Conservation (phyloP, 2,329 filamentous ascomycete species). For the Didymellaceae sp. region DNA sequence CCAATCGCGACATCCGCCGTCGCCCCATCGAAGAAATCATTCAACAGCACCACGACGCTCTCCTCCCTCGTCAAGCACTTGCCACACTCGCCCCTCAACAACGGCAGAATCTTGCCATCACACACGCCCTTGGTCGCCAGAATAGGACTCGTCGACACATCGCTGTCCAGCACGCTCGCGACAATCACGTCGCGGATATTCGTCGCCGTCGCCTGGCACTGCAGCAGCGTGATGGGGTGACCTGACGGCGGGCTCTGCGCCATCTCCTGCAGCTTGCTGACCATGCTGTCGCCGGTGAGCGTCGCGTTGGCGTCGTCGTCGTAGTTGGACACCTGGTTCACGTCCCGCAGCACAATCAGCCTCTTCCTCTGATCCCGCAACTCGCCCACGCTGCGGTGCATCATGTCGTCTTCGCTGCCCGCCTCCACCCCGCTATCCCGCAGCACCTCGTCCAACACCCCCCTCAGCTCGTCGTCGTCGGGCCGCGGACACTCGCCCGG, state of each 20-base stretch:
- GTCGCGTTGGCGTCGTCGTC: conserved; percentile 44
- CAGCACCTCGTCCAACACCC: conserved; percentile 47
- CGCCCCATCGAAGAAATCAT: conserved; percentile 61
- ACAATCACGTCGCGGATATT: conserved; percentile 57
- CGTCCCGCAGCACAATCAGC: conserved; percentile 36
- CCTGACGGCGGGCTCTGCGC: conserved; percentile 24
- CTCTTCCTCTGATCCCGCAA: conserved; percentile 35
- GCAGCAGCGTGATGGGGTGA: conserved; percentile 40
- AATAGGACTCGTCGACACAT: conserved; percentile 55
- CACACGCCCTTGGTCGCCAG: conserved; percentile 58
- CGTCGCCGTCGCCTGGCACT: conserved; percentile 61
- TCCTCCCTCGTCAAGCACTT: conserved; percentile 48
- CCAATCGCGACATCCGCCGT: conserved; percentile 56
- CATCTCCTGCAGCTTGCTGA: conserved; percentile 34
- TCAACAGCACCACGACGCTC: conserved; percentile 55
- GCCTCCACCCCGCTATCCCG: conserved; percentile 24
- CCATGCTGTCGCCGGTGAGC: conserved; percentile 38
- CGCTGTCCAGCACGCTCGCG: conserved; percentile 54
- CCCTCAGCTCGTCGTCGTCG: conserved; percentile 50
- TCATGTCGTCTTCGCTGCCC: conserved; percentile 39
- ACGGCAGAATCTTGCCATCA: conserved; percentile 57
- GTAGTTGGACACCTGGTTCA: conserved; percentile 41
- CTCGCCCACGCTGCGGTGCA: conserved; percentile 29
- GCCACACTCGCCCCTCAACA: conserved; percentile 53
- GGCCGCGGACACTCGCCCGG: conserved; percentile 55